Conservation (phyloP, 257 asterid species). For the Nicotiana obtusifolia region DNA sequence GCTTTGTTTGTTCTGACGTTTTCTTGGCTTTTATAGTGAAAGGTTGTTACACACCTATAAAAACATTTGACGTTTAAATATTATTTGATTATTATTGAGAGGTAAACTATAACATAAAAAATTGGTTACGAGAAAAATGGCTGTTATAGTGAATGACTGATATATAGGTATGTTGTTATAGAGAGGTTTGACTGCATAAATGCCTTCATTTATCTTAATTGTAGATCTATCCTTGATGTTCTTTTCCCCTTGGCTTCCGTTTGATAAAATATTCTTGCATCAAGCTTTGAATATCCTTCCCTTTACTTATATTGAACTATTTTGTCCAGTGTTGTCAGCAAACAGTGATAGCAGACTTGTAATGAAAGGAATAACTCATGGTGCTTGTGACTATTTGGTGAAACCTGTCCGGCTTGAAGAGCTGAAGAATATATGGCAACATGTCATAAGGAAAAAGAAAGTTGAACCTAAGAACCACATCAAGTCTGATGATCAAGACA, state of each 20-base stretch:
- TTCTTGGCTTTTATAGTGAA: no score
- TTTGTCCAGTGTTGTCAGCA: slow-evolving; percentile 69
- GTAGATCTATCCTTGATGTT: not conserved
- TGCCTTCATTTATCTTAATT: slow-evolving; percentile 1
- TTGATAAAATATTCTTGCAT: not conserved
- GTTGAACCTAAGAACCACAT: slow-evolving; percentile 29
- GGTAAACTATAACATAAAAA: no score
- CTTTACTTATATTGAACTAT: not conserved
- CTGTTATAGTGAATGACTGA: no score
- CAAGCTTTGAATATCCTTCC: not conserved
- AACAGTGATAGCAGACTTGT: slow-evolving; percentile 66
- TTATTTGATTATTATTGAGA: no score
- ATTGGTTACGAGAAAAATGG: no score
- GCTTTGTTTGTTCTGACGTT: no score
- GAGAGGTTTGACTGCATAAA: not conserved
- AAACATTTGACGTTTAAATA: no score
- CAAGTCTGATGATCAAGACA: slow-evolving; percentile 30
- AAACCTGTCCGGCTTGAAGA: slow-evolving; percentile 82
- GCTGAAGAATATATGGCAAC: slow-evolving; percentile 86
- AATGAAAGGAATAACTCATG: slow-evolving; percentile 74
- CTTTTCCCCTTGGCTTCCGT: not conserved
- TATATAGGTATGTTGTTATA: no score
- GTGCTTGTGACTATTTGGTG: slow-evolving; percentile 90
- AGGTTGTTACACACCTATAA: no score
- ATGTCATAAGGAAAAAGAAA: slow-evolving; percentile 64